Evolutionary conservation across 192 early-diverging fungal species (phyloP), one percentile per base, ranked within the genome.

Genomic region (Linnemannia hyalina): DNA sequence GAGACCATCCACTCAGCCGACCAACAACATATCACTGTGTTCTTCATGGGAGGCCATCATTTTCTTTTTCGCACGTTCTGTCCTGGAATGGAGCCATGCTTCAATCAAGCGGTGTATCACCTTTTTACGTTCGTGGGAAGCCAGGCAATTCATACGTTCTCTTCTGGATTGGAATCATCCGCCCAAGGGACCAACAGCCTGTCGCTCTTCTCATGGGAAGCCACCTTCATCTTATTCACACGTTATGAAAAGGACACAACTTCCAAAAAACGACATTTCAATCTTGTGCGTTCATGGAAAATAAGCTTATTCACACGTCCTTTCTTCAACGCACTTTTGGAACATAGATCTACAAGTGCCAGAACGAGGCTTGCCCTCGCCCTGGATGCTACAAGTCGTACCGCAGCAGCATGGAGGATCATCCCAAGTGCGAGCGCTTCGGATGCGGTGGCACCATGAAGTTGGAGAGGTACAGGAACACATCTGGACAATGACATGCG

Each of bases 311-410:
- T 72, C 38, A 16, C 47, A 32, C 40, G 40, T 16, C 54, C 69
- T 52, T 75, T 16, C 35, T 40, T 42, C 68, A 73, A 57, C 73
- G 29, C 15, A 40, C 75, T 29, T 20, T 18, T 29, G 36, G 20
- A 38, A 15, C 71, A 38, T 80, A 96, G 96, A 98, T 99, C 68
- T 99, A 98, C 93, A 99, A 99, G 91, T 99, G 98, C 92, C 93
- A 95, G 81, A 96, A 94, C 87, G 92, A 94, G 65, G 95, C 92
- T 44, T 99, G 98, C 92, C 97, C 97, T 70, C 92, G 98, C 63
- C 98, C 98, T 35, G 97, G 96, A 70, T 98, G 98, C 91, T 99
- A 99, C 88, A 92, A 91, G 87, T 99, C 98, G 10, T 95, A 92
- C 89, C 91, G 94, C 68, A 95, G 94, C 54, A 91, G 92, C 73